Evolutionary conservation across 148 eudicot genomes (phyloP).

Genomic region (Chenopodium quinoa): DNA sequence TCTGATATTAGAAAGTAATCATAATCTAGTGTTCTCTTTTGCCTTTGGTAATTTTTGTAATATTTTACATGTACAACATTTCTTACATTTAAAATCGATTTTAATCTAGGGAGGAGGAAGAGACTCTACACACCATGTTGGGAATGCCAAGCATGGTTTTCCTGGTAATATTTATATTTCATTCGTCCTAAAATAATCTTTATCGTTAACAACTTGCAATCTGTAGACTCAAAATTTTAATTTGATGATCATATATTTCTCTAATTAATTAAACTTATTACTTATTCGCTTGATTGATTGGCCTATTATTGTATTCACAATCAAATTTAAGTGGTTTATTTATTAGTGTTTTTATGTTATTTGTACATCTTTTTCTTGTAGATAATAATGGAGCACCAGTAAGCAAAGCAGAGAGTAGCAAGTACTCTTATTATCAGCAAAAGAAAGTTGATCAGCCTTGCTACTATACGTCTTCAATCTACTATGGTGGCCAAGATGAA

Average conservation of each 20-base stretch:
- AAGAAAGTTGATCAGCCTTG: slow-evolving; percentile 43
- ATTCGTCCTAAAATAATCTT: background rate
- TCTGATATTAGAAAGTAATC: background rate
- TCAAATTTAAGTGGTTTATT: background rate
- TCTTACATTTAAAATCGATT: background rate
- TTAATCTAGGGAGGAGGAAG: slow-evolving; percentile 28
- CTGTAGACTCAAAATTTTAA: no score
- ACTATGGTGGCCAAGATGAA: slow-evolving; percentile 88
- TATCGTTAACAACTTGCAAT: no score
- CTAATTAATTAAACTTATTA: background rate
- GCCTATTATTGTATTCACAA: background rate
- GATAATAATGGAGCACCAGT: slow-evolving; percentile 14
- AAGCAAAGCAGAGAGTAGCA: slow-evolving; percentile 32
- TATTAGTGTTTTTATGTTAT: background rate
- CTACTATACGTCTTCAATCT: slow-evolving; percentile 66
- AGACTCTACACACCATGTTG: slow-evolving; percentile 19
- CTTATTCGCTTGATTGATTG: no score
- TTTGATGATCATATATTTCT: no score
- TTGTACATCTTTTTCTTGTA: background rate
- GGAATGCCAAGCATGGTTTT: slow-evolving; percentile 25
- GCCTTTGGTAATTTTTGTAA: background rate
- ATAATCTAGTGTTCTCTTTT: background rate
- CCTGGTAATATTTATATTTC: slow-evolving; percentile 19
- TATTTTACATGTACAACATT: background rate
- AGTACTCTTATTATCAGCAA: slow-evolving; percentile 30